Evolutionary conservation across 345 rosid genomes (phyloP).

Genomic region (sweet orange (Citrus sinensis)): DNA sequence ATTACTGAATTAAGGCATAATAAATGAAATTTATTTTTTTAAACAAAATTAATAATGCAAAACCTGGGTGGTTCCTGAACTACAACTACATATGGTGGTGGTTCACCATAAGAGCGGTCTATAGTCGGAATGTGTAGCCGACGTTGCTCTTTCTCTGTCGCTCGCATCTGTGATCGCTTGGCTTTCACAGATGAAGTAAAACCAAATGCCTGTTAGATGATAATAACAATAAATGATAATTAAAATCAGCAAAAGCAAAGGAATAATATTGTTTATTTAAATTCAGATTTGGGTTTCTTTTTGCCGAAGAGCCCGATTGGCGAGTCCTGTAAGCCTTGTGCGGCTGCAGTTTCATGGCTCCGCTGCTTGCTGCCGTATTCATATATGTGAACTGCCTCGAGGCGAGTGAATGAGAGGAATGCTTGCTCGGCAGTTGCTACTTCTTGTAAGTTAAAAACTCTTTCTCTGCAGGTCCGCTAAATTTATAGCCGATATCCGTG

Average conservation of each 20-base stretch:
- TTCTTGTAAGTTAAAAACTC: no score
- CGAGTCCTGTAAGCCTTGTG: slow-evolving; percentile 71
- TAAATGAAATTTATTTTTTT: no score
- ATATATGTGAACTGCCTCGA: background rate
- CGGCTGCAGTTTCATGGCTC: slow-evolving; percentile 24
- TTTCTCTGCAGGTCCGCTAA: no score
- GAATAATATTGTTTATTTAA: background rate
- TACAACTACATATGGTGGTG: slow-evolving; percentile 40
- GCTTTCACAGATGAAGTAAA: slow-evolving; percentile 61
- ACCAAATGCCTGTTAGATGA: slow-evolving; percentile 54
- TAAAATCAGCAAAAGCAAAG: background rate
- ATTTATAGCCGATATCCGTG: no score
- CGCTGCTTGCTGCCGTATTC: slow-evolving; percentile 14
- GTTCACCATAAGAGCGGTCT: slow-evolving; percentile 54
- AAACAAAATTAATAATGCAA: no score
- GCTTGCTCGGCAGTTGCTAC: background rate
- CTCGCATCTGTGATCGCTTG: slow-evolving; percentile 53
- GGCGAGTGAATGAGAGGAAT: background rate
- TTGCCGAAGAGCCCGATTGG: slow-evolving; percentile 65
- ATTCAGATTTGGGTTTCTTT: slow-evolving; percentile 26
- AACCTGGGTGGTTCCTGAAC: slow-evolving; percentile 79
- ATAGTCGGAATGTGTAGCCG: slow-evolving; percentile 69
- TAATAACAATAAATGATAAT: background rate
- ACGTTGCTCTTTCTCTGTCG: slow-evolving; percentile 81
- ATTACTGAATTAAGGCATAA: background rate